Percentiles rank a stretch among this genome's conserved stretches.
phyloP scores from a whole-genome alignment of 495 filamentous ascomycete species.

The Alectoria sarmentosa region DNA sequence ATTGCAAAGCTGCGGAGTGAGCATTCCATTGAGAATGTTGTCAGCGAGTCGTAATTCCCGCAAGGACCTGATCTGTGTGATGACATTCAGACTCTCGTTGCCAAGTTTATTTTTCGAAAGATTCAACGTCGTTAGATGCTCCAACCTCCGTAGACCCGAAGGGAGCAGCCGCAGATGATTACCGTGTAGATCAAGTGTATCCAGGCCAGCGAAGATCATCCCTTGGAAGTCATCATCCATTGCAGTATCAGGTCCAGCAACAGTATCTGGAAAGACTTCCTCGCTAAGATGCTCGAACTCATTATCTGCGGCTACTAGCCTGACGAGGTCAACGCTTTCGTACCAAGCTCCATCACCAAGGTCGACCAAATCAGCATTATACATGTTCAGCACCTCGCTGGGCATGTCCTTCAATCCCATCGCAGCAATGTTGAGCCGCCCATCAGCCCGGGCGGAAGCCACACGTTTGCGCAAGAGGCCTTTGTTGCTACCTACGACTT shows the following conservation, averaged over 20 bases:
- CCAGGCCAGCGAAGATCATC: conserved; percentile 76
- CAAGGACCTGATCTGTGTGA: conserved; percentile 61
- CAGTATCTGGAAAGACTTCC: conserved; percentile 61
- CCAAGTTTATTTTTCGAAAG: conserved; percentile 75
- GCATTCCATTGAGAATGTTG: conserved; percentile 61
- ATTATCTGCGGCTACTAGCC: conserved; percentile 87
- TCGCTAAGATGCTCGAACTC: conserved; percentile 70
- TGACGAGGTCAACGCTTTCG: conserved; percentile 86
- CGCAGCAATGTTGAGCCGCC: conserved; percentile 82
- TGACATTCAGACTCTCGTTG: conserved; percentile 60
- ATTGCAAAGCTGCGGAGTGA: conserved; percentile 50
- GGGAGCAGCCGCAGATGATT: conserved; percentile 70
- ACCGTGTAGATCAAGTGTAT: conserved; percentile 76
- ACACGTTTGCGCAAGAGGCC: conserved; percentile 66
- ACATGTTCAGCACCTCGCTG: conserved; percentile 83
- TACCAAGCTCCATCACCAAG: conserved; percentile 66
- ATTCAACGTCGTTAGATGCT: conserved; percentile 70
- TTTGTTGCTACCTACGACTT: conserved; percentile 37
- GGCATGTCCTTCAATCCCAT: conserved; percentile 78
- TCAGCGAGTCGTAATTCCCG: conserved; percentile 76
- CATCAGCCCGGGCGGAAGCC: conserved; percentile 66
- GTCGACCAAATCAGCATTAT: conserved; percentile 51
- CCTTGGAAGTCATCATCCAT: conserved; percentile 57
- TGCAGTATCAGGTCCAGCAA: conserved; percentile 45
- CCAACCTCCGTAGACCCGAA: conserved; percentile 63